phyloP scores from a whole-genome alignment of 768 basidiomycete genomes.

The Tulasnella sp. region DNA sequence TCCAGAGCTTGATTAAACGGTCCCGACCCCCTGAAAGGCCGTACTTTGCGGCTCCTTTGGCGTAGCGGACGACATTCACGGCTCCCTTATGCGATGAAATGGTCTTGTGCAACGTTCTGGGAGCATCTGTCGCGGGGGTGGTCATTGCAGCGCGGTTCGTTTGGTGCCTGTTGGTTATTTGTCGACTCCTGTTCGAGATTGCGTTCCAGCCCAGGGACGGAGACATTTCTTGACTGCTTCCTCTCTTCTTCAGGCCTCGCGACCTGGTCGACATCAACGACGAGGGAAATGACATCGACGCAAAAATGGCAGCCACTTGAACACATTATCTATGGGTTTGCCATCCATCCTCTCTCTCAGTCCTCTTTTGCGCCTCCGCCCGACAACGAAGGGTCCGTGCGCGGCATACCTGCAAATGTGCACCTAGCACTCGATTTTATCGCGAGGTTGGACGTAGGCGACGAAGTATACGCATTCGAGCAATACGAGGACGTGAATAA shows the following conservation, averaged over 20 bases:
- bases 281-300: constrained; percentile 1
- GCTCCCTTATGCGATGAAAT: constrained; percentile 76
- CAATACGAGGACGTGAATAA: constrained; percentile 81
- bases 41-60: constrained; percentile 86
- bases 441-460: constrained; percentile 88
- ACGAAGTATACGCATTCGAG: constrained; percentile 97
- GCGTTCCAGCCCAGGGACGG: constrained; percentile 26
- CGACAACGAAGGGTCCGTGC: constrained; percentile 48
- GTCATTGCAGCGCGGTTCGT: constrained; percentile 14
- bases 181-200: constrained; percentile 21
- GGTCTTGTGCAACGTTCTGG: constrained; percentile 62
- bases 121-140: constrained; percentile 24
- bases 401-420: constrained; percentile 40
- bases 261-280: constrained; percentile 21
- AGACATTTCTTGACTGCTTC: constrained; percentile 22
- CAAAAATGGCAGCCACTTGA: constrained; percentile 64
- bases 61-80: constrained; percentile 89
- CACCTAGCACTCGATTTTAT: constrained; percentile 30
- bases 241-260: background rate
- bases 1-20: constrained; percentile 87
- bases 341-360: constrained; percentile 78
- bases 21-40: constrained; percentile 93
- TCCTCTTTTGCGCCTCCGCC: constrained; percentile 60
- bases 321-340: constrained; percentile 87
- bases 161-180: constrained; percentile 8